Base-by-base conservation (phyloP, 208 protist species). In the Phytomonas serpens region DNA sequence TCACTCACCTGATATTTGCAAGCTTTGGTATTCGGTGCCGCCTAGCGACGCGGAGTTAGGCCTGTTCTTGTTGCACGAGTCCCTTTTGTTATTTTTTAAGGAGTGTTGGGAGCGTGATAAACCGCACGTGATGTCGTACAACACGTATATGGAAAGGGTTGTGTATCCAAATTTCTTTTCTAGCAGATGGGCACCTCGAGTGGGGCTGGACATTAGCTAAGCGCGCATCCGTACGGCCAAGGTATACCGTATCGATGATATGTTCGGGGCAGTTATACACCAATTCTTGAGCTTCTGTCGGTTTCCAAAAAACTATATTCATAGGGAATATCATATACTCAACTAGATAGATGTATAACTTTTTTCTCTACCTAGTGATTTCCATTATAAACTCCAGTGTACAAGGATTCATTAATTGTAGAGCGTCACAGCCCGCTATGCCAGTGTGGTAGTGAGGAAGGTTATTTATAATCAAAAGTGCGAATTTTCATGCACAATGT, bases 81-180 rank as follows among this genome's bases (percentile, higher is more conserved):
- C 82, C 38, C 76, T 97, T 34, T 73, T 97, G 64, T 71, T 90
- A 61, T 78, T 90, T 73, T 97, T 94, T 68, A 89, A 90, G 71
- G 73, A 66, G 29, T 86, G 81, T 75, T 97, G 92, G 92, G 80
- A 86, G 67, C 78, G 83, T 9, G 87, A 97, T 71, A 52, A 80
- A 65, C 92, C 92, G n/a, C 83, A 88, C 40, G 86, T 93, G 61
- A 93, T 93, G 92, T 82, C 86, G 63, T 94, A 93, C 79, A 85
- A 82, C 70, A 89, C 78, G 30, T 94, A 92, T 69, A 84, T 93
- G 64, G 64, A 75, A 10, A 51, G 80, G 27, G 82, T 76, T 19
- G 89, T 97, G 4, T 85, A 86, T 64, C 47, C 42, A 68, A 90
- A 27, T 95, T 93, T 76, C 91, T 95, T 76, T 69, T 61, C 47